Conservation (phyloP, 2,329 filamentous ascomycete species). For the Byssothecium circinans region DNA sequence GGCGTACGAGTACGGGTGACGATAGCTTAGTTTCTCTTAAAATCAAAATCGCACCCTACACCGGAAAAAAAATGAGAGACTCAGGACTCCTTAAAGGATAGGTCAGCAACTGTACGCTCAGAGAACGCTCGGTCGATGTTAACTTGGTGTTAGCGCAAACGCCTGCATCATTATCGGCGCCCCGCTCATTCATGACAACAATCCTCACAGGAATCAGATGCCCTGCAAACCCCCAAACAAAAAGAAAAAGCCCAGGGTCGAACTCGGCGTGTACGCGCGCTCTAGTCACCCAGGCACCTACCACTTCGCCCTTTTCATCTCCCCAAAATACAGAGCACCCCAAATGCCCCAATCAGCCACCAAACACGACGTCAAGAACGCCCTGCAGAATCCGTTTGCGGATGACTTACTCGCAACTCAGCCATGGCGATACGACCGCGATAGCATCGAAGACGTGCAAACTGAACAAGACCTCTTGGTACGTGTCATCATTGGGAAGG, state of each 20-base stretch:
- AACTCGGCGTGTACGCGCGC: constrained; percentile 24
- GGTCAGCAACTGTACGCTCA: too few species aligned
- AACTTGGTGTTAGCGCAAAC: too few species aligned
- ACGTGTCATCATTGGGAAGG: constrained; percentile 10
- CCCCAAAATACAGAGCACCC: constrained; percentile 12
- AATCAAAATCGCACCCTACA: too few species aligned
- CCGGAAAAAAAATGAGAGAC: too few species aligned
- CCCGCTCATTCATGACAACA: too few species aligned
- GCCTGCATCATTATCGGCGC: too few species aligned
- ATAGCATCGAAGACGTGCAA: constrained; percentile 2
- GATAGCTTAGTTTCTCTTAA: too few species aligned
- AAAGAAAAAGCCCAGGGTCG: constrained; percentile 22
- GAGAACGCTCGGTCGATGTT: too few species aligned
- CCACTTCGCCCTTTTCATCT: constrained; percentile 25
- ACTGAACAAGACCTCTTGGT: constrained; percentile 6
- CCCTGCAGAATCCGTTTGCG: constrained; percentile 3
- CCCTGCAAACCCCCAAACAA: not conserved
- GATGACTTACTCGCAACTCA: not conserved
- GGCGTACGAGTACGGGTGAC: too few species aligned
- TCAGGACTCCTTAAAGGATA: too few species aligned
- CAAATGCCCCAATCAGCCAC: not conserved
- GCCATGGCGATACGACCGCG: constrained; percentile 7
- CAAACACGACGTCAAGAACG: constrained; percentile 8
- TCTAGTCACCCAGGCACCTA: constrained; percentile 20
- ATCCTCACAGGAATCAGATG: not conserved